phyloP scores from a whole-genome alignment of 768 basidiomycete genomes.

The Tulasnella sp. region DNA sequence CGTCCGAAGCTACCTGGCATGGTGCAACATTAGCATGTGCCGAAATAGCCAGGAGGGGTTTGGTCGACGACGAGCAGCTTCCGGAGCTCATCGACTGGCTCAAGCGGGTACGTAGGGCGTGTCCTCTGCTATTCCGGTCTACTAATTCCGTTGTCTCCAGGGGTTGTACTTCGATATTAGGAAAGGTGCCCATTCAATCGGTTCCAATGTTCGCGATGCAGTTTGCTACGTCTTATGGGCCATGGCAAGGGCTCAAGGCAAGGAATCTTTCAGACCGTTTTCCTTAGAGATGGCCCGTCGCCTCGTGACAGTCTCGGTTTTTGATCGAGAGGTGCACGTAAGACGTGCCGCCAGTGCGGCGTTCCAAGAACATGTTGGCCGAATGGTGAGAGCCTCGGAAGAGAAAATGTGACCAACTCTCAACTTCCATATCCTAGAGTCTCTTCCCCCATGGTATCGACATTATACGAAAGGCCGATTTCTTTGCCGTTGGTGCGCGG shows the following conservation, averaged over 20 bases:
- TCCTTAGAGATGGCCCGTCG: constrained; percentile 66
- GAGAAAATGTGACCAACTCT: not conserved
- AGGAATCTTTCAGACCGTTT: constrained; percentile 60
- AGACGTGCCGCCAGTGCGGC: constrained; percentile 95
- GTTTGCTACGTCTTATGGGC: constrained; percentile 98
- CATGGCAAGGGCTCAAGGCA: constrained; percentile 75
- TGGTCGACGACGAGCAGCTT: constrained; percentile 63
- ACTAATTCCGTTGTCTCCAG: constrained; percentile 47
- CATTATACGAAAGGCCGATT: constrained; percentile 88
- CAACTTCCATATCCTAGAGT: constrained; percentile 52
- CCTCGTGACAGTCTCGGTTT: constrained; percentile 77
- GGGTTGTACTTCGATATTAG: constrained; percentile 91
- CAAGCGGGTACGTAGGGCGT: constrained; percentile 59
- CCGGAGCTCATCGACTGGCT: constrained; percentile 75
- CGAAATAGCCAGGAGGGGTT: constrained; percentile 84
- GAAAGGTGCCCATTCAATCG: constrained; percentile 90
- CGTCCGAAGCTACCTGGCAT: constrained; percentile 92
- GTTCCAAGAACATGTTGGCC: constrained; percentile 95
- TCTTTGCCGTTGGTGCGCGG: constrained; percentile 87
- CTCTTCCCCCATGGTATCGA: constrained; percentile 94
- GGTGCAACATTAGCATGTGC: constrained; percentile 91
- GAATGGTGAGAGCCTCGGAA: constrained; percentile 61
- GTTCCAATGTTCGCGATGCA: constrained; percentile 92
- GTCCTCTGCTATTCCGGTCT: constrained; percentile 19
- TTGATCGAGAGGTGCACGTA: constrained; percentile 93